Evolutionary conservation across 257 asterid genomes (phyloP).

Genomic region (Solanum corneliomulleri): DNA sequence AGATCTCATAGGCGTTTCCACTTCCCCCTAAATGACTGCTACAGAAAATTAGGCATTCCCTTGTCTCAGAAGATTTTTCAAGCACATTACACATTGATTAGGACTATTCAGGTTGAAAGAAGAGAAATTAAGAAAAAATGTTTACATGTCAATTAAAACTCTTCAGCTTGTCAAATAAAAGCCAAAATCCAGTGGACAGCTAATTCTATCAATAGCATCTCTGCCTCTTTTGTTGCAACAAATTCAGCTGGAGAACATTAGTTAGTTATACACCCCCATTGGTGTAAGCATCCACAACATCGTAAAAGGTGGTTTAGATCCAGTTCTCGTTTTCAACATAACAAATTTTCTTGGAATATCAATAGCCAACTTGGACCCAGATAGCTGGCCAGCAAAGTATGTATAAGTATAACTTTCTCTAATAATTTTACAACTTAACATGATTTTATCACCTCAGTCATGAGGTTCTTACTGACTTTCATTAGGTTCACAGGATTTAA

Average conservation of each 20-base stretch:
- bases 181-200: background rate
- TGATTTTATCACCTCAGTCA: background rate
- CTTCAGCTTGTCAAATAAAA: background rate
- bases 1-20: background rate
- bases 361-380: background rate
- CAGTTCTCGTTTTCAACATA: background rate
- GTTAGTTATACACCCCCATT: background rate
- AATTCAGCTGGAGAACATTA: background rate
- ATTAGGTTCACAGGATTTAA: background rate
- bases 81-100: background rate
- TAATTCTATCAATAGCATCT: background rate
- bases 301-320: background rate
- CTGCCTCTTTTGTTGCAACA: background rate
- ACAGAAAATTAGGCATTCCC: background rate
- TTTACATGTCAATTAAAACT: background rate
- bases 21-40: background rate
- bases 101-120: background rate
- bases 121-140: background rate
- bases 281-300: background rate
- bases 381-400: background rate
- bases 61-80: background rate
- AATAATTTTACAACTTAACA: background rate
- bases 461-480: background rate
- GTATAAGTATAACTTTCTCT: background rate
- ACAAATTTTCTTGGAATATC: background rate